These are phyloP conservation scores for Nematodospora anomalae DNA, from an alignment of 1,139 yeast species.

Conservation along the genomic window DNA sequence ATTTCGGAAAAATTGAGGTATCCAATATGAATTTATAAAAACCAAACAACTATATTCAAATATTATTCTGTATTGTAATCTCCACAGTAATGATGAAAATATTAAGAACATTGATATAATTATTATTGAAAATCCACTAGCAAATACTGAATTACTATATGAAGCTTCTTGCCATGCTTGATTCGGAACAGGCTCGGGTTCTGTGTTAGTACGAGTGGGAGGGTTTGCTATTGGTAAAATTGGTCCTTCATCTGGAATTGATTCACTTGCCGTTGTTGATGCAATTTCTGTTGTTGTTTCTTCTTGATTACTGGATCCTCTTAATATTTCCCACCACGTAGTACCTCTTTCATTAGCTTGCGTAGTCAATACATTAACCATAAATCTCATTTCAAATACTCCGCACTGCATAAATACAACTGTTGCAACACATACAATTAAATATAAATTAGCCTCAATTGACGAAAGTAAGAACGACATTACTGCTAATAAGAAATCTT, in stretches of 20 bases:
- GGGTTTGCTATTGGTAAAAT: slow-evolving; percentile 15
- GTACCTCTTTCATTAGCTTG: slow-evolving; percentile 74
- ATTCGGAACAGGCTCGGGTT: slow-evolving; percentile 11
- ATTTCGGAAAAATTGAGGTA: slow-evolving; percentile 87
- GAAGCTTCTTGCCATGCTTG: slow-evolving; percentile 50
- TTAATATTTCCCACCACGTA: slow-evolving; percentile 62
- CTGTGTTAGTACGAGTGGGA: slow-evolving; percentile 16
- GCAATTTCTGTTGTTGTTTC: background rate
- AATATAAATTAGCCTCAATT: slow-evolving; percentile 54
- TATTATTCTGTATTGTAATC: slow-evolving; percentile 50
- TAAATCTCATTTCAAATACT: slow-evolving; percentile 65
- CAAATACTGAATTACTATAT: slow-evolving; percentile 59
- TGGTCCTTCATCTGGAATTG: slow-evolving; percentile 12
- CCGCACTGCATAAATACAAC: slow-evolving; percentile 69
- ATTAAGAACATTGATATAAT: slow-evolving; percentile 61
- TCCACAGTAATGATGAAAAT: slow-evolving; percentile 64
- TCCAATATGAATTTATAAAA: slow-evolving; percentile 72
- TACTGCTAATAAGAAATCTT: slow-evolving; percentile 72
- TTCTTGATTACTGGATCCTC: slow-evolving; percentile 33
- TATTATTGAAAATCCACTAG: slow-evolving; percentile 59
- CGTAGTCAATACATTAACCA: slow-evolving; percentile 65
- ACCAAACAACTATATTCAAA: slow-evolving; percentile 60
- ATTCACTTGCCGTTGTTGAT: slow-evolving; percentile 1
- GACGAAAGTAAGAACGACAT: slow-evolving; percentile 60
- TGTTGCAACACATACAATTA: slow-evolving; percentile 72